Conservation (phyloP, 2,329 filamentous ascomycete genomes). For the Periconia sp. region DNA sequence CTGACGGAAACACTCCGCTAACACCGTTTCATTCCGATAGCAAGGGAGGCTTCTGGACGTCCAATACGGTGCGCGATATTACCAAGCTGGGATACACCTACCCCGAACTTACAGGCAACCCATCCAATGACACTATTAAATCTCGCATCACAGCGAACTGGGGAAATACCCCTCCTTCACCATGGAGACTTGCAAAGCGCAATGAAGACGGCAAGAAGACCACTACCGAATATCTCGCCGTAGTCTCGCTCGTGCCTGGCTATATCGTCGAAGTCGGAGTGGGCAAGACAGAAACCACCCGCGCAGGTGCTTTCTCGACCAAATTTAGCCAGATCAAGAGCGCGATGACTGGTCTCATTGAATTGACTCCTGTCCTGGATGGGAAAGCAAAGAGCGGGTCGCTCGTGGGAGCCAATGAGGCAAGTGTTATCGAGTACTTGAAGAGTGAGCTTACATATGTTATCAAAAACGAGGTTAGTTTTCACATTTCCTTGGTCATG, state of each 20-base stretch:
- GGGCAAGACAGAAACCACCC: conserved; percentile 4
- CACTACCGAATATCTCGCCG: conserved; percentile 3
- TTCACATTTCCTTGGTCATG: neutral
- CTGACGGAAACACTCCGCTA: conserved; percentile 1
- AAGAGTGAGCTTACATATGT: neutral
- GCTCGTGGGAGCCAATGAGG: neutral
- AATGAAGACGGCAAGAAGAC: conserved; percentile 2
- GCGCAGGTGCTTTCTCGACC: neutral
- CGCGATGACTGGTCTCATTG: neutral
- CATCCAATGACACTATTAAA: conserved; percentile 12
- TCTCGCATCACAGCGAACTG: conserved; percentile 9
- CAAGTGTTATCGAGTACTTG: neutral
- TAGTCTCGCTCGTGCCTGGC: neutral
- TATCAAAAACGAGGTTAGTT: neutral
- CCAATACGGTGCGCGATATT: conserved; percentile 8
- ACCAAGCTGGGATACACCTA: conserved; percentile 19
- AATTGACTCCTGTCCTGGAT: neutral
- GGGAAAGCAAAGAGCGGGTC: neutral
- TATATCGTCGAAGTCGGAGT: conserved; percentile 10
- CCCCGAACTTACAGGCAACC: conserved; percentile 13
- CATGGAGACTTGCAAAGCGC: neutral
- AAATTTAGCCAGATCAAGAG: neutral
- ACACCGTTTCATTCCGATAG: conserved; percentile 19
- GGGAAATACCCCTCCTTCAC: neutral
- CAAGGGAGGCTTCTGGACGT: conserved; percentile 18